Conservation (phyloP, 257 asterid species). For the Coffea eugenioides region DNA sequence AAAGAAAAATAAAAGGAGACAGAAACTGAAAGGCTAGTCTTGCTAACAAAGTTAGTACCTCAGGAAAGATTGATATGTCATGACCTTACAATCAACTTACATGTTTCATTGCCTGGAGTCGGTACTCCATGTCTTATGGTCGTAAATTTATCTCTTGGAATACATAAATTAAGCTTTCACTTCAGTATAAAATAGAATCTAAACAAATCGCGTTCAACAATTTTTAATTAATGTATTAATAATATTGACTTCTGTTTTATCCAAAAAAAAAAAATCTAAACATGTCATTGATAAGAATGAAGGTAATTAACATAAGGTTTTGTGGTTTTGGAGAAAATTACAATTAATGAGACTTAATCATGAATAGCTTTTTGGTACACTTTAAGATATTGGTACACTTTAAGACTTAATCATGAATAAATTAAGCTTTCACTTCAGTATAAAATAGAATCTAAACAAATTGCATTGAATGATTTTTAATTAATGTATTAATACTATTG, state of each 20-base stretch:
- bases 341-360: not conserved
- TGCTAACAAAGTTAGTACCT: not conserved
- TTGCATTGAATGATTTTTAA: too few species aligned
- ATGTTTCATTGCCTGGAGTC: not conserved
- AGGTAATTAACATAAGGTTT: not conserved
- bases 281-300: not conserved
- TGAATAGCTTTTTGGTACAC: not conserved
- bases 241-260: too few species aligned
- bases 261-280: too few species aligned
- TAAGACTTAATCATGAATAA: not conserved
- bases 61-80: not conserved
- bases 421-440: not conserved
- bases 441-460: not conserved
- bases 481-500: too few species aligned
- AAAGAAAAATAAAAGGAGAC: too few species aligned
- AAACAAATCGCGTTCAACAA: too few species aligned
- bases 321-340: too few species aligned
- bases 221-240: too few species aligned
- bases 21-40: too few species aligned
- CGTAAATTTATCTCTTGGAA: not conserved
- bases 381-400: not conserved
- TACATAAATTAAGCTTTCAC: not conserved
- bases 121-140: not conserved
- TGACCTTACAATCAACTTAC: too few species aligned
- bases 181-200: not conserved